Evolutionary conservation across 2,329 filamentous ascomycete species (phyloP), one percentile per base, ranked within the genome.

Genomic region (Neofusicoccum ribis): DNA sequence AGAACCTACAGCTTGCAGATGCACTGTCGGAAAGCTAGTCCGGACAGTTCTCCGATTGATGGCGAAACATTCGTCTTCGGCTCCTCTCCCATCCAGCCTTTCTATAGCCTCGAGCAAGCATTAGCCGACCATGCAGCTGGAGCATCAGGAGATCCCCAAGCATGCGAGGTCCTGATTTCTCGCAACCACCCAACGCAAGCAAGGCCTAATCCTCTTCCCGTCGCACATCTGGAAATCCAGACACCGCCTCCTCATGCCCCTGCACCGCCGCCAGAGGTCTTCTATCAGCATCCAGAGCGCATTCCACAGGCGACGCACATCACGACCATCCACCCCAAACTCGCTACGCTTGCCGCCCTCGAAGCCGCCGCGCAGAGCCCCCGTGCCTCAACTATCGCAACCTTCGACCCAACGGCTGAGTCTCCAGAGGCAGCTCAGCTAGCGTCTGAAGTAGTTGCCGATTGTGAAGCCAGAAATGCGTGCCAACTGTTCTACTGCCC

Each of bases 401-500:
- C 89, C 0, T 83, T 91, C 14, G 91, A 91, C 77, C 90, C 91
- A 1, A 78, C 81, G 1, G 86, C 88, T 0, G 88, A 88, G 12
- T 85, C 88, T 0, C 86, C 84, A 50, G 89, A 87, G 1, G 79
- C 88, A 1, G 87, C 89, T 65, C 82, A 84, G 31, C 78, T 88
- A 2, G 81, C 84, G 49, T 87, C 90, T 72, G 81, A 84, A 2
- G 80, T 84, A 0, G 84, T 89, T 9, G 82, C 88, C 3, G 82
- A 83, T 65, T 85, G 88, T 39, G 89, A 89, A 0, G 87, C 90
- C 73, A 83, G 85, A 37, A 89, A 92, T 77, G 88, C 86, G 69
- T 90, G 87, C 27, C 84, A 88, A 2, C 84, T 93, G 2, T 86
- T 91, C n/a, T 92, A 89, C 85, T 76, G 71, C n/a, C 70, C 70